A percentile compares a stretch with the other conserved stretches of the same genome.
phyloP scores from a whole-genome alignment of 257 asterid species.

The Asclepias syriaca region DNA sequence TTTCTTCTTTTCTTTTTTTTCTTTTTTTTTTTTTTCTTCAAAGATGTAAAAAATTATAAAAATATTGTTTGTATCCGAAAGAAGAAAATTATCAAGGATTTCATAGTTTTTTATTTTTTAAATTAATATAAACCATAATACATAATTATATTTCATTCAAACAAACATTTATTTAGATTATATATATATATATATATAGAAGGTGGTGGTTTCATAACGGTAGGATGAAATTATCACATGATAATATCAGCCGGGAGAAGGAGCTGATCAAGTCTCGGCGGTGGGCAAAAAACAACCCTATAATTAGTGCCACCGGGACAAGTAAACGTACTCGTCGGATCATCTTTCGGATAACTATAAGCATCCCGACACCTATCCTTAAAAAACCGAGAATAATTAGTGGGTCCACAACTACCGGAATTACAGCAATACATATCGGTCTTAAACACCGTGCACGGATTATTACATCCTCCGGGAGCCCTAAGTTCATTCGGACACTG shows the following conservation, averaged over 20 bases:
- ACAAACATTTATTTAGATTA: neutral
- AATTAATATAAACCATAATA: too few relatives aligned
- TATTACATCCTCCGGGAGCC: conserved; percentile 68
- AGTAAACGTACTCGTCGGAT: conserved; percentile 21
- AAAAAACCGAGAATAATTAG: conserved; percentile 45
- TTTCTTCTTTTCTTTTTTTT: too few relatives aligned
- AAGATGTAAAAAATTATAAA: too few relatives aligned
- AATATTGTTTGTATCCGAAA: too few relatives aligned
- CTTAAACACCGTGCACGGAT: conserved; percentile 65
- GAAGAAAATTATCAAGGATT: too few relatives aligned
- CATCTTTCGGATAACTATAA: conserved; percentile 40
- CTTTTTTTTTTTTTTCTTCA: too few relatives aligned
- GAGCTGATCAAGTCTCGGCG: neutral
- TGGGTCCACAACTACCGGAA: conserved; percentile 53
- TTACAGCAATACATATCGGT: conserved; percentile 67
- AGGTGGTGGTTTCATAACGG: neutral
- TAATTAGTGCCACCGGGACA: conserved; percentile 25
- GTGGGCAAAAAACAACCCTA: conserved; percentile 32
- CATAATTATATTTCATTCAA: neutral
- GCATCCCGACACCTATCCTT: conserved; percentile 56
- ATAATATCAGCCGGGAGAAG: neutral
- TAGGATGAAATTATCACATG: too few relatives aligned
- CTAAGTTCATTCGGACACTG: conserved; percentile 49
- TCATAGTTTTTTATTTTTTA: too few relatives aligned
- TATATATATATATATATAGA: neutral